Conservation (phyloP, 2,329 filamentous ascomycete species). For the Fusarium caatingaense region DNA sequence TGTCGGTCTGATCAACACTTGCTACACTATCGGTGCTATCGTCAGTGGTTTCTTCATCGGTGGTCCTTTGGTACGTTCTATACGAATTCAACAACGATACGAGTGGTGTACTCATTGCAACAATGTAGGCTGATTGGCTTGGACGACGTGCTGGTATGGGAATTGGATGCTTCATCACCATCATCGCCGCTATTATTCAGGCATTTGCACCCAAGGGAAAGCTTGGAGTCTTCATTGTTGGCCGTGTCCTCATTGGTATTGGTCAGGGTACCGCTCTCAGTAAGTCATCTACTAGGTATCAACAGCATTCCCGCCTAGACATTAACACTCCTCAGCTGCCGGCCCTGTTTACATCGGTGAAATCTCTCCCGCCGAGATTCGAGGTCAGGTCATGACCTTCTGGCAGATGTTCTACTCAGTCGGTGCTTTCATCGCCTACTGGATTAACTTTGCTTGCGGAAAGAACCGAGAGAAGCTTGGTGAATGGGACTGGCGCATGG, state of each 20-base stretch:
- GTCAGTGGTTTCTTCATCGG: slow-evolving; percentile 76
- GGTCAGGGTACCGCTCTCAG: slow-evolving; percentile 75
- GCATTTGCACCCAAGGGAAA: slow-evolving; percentile 70
- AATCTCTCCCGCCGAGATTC: slow-evolving; percentile 71
- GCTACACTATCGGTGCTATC: slow-evolving; percentile 77
- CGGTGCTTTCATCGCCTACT: slow-evolving; percentile 63
- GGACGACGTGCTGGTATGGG: slow-evolving; percentile 75
- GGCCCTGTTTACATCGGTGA: slow-evolving; percentile 79
- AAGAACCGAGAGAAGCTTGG: slow-evolving; percentile 67
- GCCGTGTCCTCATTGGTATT: slow-evolving; percentile 75
- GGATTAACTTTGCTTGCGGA: slow-evolving; percentile 72
- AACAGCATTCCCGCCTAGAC: neutral
- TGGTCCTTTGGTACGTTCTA: slow-evolving; percentile 63
- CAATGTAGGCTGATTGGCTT: slow-evolving; percentile 62
- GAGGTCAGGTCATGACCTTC: slow-evolving; percentile 74
- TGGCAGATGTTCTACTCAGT: slow-evolving; percentile 76
- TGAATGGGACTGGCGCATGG: slow-evolving; percentile 79
- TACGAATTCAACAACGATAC: neutral
- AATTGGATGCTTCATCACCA: slow-evolving; percentile 71
- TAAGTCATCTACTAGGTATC: neutral
- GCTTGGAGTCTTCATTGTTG: slow-evolving; percentile 74
- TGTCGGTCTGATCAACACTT: slow-evolving; percentile 70
- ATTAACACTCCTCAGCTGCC: slow-evolving; percentile 58
- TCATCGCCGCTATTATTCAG: slow-evolving; percentile 76
- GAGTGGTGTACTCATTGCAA: slow-evolving; percentile 16